Evolutionary conservation across 805 yeast species (phyloP), one percentile per base, ranked within the genome.

Genomic region (Kodamaea kakaduensis): DNA sequence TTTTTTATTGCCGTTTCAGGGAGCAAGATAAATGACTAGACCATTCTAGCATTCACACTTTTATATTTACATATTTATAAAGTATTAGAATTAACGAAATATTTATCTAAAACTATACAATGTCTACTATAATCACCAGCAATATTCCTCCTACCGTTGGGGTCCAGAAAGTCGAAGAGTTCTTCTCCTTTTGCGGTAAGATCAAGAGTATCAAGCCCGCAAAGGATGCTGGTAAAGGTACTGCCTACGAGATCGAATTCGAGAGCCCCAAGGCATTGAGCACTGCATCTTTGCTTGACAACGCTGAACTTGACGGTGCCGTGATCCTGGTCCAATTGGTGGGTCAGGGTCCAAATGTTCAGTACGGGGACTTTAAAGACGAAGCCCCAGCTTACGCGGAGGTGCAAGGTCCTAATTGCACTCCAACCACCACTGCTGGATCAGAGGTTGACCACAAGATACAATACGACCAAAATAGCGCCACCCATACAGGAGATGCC

Each of bases 101-200:
- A n/a, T n/a, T n/a, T n/a, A n/a, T n/a, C n/a, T n/a, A n/a, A n/a
- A n/a, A n/a, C n/a, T n/a, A n/a, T n/a, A 18, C 21, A 6, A 62
- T 62, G 66, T 50, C 67, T 16, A 44, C 78, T 7, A 62, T 82
- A 29, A 63, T 70, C 40, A 86, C 78, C 15, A 68, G 78, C 12
- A 71, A 77, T 42, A 69, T 83, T 25, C 76, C 84, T 25, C 47
- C 59, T 3, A 45, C 67, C 19, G 71, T 78, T 25, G 47, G 76
- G 4, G 62, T 69, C 30, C 66, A 68, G 25, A 76, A 80, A 48
- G 54, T 83, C 21, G 59, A 65, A 28, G 82, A 81, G 41, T 84
- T 84, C 59, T 84, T 84, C 58, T 67, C 82, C 16, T 84, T 84
- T 58, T 82, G 93, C 52, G 94, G 94, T 12, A 51, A 56, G 36